These are phyloP conservation scores for Cercospora zeae-maydis DNA, from an alignment of 2,329 filamentous ascomycete genomes.

Conservation along the genomic window DNA sequence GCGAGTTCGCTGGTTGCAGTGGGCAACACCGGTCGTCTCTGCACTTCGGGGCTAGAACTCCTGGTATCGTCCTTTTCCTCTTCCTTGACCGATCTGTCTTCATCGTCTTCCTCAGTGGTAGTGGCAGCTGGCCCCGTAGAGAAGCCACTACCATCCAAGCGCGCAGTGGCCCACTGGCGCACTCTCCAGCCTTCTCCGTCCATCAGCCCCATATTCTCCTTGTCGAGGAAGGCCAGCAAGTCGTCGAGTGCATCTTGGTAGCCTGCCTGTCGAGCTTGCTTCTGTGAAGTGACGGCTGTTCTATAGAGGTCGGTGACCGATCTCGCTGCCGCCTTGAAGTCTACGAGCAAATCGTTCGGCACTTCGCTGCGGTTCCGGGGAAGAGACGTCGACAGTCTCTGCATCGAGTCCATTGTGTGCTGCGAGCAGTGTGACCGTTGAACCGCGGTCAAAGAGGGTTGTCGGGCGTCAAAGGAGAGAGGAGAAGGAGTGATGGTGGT, in stretches of 20 bases:
- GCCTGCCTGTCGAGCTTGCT: conserved; percentile 71
- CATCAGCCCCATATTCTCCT: conserved; percentile 69
- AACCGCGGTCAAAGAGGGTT: background rate
- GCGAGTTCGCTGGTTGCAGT: conserved; percentile 24
- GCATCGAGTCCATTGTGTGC: conserved; percentile 59
- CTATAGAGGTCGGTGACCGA: conserved; percentile 97
- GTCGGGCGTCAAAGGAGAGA: conserved; percentile 3
- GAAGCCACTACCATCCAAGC: conserved; percentile 57
- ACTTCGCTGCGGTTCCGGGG: conserved; percentile 40
- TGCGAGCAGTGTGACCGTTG: background rate
- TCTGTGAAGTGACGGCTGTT: conserved; percentile 73
- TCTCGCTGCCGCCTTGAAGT: conserved; percentile 87
- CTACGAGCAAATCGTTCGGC: conserved; percentile 63
- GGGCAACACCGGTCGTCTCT: conserved; percentile 26
- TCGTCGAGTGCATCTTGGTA: conserved; percentile 95
- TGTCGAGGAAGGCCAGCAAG: conserved; percentile 78
- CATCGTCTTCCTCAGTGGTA: conserved; percentile 65
- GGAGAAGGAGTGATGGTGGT: background rate
- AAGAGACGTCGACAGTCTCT: conserved; percentile 59
- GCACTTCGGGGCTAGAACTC: conserved; percentile 38
- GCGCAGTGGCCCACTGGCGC: conserved; percentile 65
- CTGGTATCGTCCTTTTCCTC: conserved; percentile 54
- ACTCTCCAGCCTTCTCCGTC: conserved; percentile 73
- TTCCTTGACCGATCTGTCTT: conserved; percentile 38
- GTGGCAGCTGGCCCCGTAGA: conserved; percentile 38